Conservation (phyloP, 2,329 filamentous ascomycete species). For the Colletotrichum spinosum region DNA sequence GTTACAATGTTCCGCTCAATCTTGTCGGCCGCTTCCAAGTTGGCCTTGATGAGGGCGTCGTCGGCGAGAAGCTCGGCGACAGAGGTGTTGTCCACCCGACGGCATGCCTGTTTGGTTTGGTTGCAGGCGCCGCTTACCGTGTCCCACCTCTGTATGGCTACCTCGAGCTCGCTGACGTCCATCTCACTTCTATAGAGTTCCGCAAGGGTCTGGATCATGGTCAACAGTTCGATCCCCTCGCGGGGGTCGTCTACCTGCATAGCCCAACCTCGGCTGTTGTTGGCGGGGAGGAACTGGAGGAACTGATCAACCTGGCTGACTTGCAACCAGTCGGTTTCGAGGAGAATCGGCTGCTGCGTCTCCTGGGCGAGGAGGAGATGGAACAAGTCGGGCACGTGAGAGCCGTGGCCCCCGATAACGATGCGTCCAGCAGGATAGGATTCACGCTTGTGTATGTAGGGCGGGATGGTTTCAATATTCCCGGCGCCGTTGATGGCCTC, state of each 20-base stretch:
- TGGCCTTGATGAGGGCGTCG: not conserved
- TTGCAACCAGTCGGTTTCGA: conserved; percentile 40
- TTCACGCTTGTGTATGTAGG: too few relatives aligned
- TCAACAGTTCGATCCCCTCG: not conserved
- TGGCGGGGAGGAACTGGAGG: conserved; percentile 43
- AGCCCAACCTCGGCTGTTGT: conserved; percentile 42
- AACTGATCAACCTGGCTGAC: conserved; percentile 47
- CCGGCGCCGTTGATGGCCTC: too few relatives aligned
- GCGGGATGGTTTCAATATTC: too few relatives aligned
- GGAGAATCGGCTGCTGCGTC: not conserved
- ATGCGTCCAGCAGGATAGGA: too few relatives aligned
- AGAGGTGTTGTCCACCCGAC: not conserved
- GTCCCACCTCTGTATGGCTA: too few relatives aligned
- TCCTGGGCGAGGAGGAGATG: not conserved
- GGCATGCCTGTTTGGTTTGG: too few relatives aligned
- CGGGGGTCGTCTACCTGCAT: conserved; percentile 41
- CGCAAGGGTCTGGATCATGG: too few relatives aligned
- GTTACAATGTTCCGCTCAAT: not conserved
- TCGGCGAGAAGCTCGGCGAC: not conserved
- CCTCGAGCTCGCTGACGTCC: too few relatives aligned
- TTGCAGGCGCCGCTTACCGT: too few relatives aligned
- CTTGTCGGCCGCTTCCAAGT: not conserved
- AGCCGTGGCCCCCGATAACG: too few relatives aligned
- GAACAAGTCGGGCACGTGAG: too few relatives aligned
- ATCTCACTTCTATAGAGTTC: too few relatives aligned